Evolutionary conservation across 305 asterid genomes (phyloP).

Genomic region (Fraxinus dipetala): DNA sequence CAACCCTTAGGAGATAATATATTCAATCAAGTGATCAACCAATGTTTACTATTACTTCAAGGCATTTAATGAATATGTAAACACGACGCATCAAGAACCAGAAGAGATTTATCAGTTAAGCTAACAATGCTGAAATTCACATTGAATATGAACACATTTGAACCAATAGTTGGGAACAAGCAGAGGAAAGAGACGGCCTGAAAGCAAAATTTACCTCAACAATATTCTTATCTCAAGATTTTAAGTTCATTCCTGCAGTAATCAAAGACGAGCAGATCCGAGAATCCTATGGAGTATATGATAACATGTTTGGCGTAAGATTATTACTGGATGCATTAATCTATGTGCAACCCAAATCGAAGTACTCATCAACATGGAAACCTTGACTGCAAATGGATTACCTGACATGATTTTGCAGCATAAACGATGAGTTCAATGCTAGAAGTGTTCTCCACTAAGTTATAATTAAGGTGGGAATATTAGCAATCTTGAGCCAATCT

Average conservation of each 20-base stretch:
- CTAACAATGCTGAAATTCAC: background rate
- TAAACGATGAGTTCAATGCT: background rate
- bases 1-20: background rate
- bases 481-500: background rate
- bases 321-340: background rate
- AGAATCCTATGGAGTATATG: background rate
- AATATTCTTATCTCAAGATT: background rate
- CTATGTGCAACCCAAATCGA: background rate
- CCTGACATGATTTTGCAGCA: background rate
- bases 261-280: background rate
- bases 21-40: background rate
- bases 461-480: background rate
- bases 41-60: background rate
- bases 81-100: background rate
- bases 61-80: background rate
- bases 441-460: background rate
- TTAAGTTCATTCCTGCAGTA: background rate
- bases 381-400: background rate
- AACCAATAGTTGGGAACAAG: background rate
- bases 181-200: background rate
- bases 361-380: background rate
- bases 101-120: background rate
- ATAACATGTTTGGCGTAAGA: background rate
- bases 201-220: background rate
- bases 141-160: background rate